Evolutionary conservation across 345 rosid genomes (phyloP).

Genomic region (Syzygium jambos): DNA sequence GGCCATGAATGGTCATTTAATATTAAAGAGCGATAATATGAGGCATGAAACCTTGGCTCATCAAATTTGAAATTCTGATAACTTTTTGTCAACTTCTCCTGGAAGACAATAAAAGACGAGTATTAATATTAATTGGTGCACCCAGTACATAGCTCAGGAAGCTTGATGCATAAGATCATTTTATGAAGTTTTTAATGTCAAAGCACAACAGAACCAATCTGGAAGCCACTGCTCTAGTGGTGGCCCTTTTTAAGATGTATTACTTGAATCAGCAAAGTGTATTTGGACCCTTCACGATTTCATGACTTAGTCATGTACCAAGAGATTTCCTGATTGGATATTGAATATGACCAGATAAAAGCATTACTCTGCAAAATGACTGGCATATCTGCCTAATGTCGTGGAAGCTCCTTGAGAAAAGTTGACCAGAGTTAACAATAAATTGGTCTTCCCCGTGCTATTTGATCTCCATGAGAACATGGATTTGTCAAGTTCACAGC

Average conservation of each 20-base stretch:
- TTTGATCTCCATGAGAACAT: neutral
- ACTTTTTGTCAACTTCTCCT: slow-evolving; percentile 70
- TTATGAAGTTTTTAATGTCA: neutral
- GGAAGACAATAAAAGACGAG: slow-evolving; percentile 1
- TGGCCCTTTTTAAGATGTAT: neutral
- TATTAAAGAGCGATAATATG: slow-evolving; percentile 55
- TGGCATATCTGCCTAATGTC: neutral
- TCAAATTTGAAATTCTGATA: slow-evolving; percentile 65
- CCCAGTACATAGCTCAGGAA: neutral
- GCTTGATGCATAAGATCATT: neutral
- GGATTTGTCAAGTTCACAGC: neutral
- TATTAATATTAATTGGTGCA: neutral
- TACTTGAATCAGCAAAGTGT: neutral
- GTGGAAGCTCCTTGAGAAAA: neutral
- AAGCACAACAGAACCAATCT: neutral
- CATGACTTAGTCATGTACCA: neutral
- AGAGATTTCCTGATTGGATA: neutral
- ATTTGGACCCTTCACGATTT: neutral
- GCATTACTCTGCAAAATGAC: neutral
- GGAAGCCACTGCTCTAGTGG: neutral
- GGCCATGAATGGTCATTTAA: slow-evolving; percentile 60
- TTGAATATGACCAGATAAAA: neutral
- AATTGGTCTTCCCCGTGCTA: neutral
- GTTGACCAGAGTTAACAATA: neutral
- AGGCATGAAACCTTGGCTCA: slow-evolving; percentile 69